These are phyloP conservation scores for Rubroshorea leprosula DNA, from an alignment of 345 rosid species.

Conservation along the genomic window DNA sequence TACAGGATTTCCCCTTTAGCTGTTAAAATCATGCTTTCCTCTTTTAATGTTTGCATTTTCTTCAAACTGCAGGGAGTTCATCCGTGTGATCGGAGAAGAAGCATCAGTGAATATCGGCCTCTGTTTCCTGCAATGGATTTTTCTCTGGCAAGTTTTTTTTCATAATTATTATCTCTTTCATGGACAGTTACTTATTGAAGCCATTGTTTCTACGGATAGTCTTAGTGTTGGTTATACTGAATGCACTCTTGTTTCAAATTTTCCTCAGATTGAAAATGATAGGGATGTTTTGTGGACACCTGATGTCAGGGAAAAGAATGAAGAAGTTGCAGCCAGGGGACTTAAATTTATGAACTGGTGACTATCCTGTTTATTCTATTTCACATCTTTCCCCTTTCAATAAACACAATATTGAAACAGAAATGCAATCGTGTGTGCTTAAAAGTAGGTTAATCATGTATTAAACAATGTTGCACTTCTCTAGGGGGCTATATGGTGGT, in stretches of 20 bases:
- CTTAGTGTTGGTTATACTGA: neutral
- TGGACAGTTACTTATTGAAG: neutral
- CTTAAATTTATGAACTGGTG: conserved; percentile 64
- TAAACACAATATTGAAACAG: neutral
- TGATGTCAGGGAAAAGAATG: conserved; percentile 48
- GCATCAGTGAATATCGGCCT: conserved; percentile 45
- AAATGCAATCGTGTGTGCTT: neutral
- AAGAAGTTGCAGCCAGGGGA: conserved; percentile 66
- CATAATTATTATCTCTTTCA: neutral
- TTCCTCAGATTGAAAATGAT: conserved; percentile 48
- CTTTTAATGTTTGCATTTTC: neutral
- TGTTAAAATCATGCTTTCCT: neutral
- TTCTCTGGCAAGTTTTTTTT: conserved; percentile 54
- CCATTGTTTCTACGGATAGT: neutral
- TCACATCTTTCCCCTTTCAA: neutral
- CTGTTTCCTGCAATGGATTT: conserved; percentile 76
- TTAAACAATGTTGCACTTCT: too few relatives aligned
- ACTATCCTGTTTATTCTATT: neutral
- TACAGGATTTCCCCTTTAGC: neutral
- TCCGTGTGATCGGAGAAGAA: conserved; percentile 81
- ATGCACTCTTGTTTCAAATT: conserved; percentile 2
- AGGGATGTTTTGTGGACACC: conserved; percentile 49
- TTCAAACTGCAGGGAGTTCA: conserved; percentile 59
- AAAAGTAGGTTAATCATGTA: too few relatives aligned
- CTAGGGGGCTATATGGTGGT: too few relatives aligned